These are phyloP conservation scores for Willaertia magna DNA, from an alignment of 208 protist species.

Conservation along the genomic window DNA sequence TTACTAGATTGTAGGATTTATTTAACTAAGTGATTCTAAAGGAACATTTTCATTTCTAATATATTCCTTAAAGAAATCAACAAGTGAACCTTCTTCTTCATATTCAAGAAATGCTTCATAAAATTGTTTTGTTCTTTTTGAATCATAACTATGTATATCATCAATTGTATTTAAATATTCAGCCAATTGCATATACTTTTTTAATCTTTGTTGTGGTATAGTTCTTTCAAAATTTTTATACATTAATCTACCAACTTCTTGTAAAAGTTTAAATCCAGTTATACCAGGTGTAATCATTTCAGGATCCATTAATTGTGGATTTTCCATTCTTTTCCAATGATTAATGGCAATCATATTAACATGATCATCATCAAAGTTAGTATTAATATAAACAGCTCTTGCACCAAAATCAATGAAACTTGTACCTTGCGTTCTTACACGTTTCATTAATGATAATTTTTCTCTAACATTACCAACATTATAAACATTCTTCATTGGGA, in stretches of 20 bases:
- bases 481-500: neutral
- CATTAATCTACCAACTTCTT: neutral
- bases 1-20: no score
- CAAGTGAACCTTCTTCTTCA: neutral
- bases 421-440: neutral
- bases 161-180: neutral
- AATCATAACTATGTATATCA: neutral
- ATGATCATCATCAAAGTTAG: neutral
- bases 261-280: neutral
- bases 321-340: neutral
- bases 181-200: neutral
- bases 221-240: neutral
- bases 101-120: neutral
- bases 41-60: neutral
- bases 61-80: neutral
- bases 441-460: neutral
- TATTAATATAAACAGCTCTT: neutral
- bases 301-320: neutral
- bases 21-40: no score
- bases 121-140: neutral
- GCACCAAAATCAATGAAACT: neutral
- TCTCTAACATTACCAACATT: neutral
- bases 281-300: neutral
- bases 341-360: neutral
- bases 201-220: neutral